Base-by-base conservation (phyloP, 1,284 basidiomycete genomes). In the Trichosporon inkin region DNA sequence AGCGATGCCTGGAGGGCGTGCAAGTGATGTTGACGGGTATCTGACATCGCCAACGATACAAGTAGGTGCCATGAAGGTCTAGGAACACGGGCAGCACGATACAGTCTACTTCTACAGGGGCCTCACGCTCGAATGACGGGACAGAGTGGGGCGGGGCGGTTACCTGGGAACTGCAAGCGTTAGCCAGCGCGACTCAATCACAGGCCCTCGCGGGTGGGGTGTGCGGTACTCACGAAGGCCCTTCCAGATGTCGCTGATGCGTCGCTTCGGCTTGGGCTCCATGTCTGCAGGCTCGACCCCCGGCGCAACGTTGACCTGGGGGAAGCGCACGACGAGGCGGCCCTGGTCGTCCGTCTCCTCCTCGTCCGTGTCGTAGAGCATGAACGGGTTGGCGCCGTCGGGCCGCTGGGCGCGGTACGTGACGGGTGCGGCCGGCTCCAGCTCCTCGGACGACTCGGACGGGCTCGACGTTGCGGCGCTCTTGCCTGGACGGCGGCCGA, bases 391-490 rank as follows among this genome's bases (percentile, higher is more conserved):
- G 44, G 44, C 22, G 44, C 16, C 28, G 16, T 49, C 44, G 6
- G 22, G 20, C 3, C 16, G 44, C 16, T 8, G 10, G 6, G 28
- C 2, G 10, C 16, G 22, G 28, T 32, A 32, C 24, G 22, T 7
- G 24, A 32, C 44, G 14, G 44, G 44, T 1, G 24, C 28, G 24
- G 17, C n/a, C 14, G 44, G 44, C 44, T 49, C 44, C 44, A 24
- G 28, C 44, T 49, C 44, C 44, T 49, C 44, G 44, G 44, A 49
- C 22, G 44, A 49, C 16, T 49, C 44, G 14, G 44, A 32, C 6
- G 44, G 44, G 44, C 44, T 49, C 24, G 44, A 49, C 6, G 44
- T 49, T 5, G 44, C 28, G 7, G 44, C 44, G 14, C 44, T 49
- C 44, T 49, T 49, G 22, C 44, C 44, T 8, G 44, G 44, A 16